Percentiles rank a stretch among this genome's conserved stretches.
Evolutionary conservation across 2,329 filamentous ascomycete genomes (phyloP).

Genomic region (Corinectria fuckeliana): DNA sequence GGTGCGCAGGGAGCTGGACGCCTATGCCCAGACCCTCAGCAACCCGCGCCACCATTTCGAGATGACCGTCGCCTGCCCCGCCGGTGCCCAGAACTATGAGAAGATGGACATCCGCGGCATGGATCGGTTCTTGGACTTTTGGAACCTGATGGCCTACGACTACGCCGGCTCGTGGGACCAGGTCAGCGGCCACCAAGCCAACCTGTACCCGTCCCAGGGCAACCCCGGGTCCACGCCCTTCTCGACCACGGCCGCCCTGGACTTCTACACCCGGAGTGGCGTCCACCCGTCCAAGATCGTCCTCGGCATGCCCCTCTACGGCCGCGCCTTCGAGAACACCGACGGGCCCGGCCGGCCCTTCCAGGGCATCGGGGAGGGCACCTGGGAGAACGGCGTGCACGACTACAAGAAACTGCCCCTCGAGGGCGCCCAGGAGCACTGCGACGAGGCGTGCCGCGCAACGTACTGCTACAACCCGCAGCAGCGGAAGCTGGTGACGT

Average conservation of each 20-base stretch:
- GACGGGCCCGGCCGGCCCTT: conserved; percentile 74
- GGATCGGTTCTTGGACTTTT: conserved; percentile 73
- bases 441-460: conserved; percentile 70
- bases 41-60: conserved; percentile 61
- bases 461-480: conserved; percentile 77
- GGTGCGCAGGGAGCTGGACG: conserved; percentile 64
- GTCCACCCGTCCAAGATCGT: conserved; percentile 78
- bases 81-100: conserved; percentile 66
- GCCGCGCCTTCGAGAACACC: conserved; percentile 82
- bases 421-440: conserved; percentile 66
- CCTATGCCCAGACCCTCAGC: conserved; percentile 55
- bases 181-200: conserved; percentile 78
- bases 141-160: conserved; percentile 90
- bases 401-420: conserved; percentile 88
- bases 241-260: conserved; percentile 73
- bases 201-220: conserved; percentile 67
- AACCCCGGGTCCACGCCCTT: conserved; percentile 77
- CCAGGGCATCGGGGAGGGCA: conserved; percentile 76
- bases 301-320: conserved; percentile 91
- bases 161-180: conserved; percentile 84
- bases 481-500: conserved; percentile 74
- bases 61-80: conserved; percentile 69
- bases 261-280: conserved; percentile 70
- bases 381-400: conserved; percentile 84
- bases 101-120: conserved; percentile 68